These are phyloP conservation scores for Nothomitra cinnamomea DNA, from an alignment of 2,329 filamentous ascomycete genomes.

Conservation along the genomic window DNA sequence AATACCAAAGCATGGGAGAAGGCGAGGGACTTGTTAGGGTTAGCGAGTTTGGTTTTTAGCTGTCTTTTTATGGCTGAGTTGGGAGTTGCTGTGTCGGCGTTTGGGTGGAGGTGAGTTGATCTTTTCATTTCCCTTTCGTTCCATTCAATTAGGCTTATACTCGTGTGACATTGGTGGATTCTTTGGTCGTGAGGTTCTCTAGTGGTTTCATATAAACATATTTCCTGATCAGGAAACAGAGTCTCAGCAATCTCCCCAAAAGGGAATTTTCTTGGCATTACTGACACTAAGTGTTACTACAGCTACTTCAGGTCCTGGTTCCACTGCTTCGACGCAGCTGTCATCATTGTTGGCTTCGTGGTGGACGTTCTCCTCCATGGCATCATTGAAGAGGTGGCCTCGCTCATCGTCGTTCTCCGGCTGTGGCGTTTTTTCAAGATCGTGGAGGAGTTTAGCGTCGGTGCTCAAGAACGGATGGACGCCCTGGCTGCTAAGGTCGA, in stretches of 20 bases:
- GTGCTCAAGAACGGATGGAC: slow-evolving; percentile 45
- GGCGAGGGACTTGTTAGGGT: slow-evolving; percentile 28
- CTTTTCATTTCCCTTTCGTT: slow-evolving; percentile 5
- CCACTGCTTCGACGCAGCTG: slow-evolving; percentile 44
- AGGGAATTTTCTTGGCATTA: no score
- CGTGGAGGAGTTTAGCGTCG: slow-evolving; percentile 48
- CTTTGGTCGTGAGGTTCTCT: no score
- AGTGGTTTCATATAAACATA: background rate
- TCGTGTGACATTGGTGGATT: no score
- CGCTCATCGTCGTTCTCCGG: slow-evolving; percentile 47
- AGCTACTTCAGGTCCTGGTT: slow-evolving; percentile 43
- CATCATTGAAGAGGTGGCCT: slow-evolving; percentile 43
- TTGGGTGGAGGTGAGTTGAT: slow-evolving; percentile 36
- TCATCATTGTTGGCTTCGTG: slow-evolving; percentile 44
- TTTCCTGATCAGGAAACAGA: background rate
- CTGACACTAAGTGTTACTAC: no score
- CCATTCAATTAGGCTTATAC: no score
- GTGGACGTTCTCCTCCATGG: slow-evolving; percentile 45
- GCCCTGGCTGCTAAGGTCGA: slow-evolving; percentile 35
- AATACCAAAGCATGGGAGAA: slow-evolving; percentile 18
- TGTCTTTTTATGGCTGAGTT: slow-evolving; percentile 49
- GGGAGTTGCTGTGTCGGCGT: slow-evolving; percentile 39
- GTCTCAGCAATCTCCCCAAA: background rate
- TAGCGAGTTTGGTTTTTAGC: slow-evolving; percentile 41
- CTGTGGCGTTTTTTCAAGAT: slow-evolving; percentile 56